Evolutionary conservation across 208 protist species (phyloP).

Genomic region (Leishmania tarentolae): DNA sequence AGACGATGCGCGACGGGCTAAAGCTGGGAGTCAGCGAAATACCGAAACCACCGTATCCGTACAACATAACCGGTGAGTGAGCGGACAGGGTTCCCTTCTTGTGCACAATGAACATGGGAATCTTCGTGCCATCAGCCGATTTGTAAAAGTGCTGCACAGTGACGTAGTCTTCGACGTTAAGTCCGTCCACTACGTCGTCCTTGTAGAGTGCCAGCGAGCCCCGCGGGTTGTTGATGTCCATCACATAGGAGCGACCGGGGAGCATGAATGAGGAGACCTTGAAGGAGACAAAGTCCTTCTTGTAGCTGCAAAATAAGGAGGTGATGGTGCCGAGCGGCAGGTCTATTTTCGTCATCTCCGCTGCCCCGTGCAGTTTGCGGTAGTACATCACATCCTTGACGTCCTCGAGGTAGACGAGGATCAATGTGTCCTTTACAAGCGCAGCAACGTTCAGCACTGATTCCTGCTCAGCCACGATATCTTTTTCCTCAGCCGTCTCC

Average conservation of each 20-base stretch:
- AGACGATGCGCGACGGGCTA: slow-evolving; percentile 71
- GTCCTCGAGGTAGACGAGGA: slow-evolving; percentile 92
- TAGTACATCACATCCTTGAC: slow-evolving; percentile 94
- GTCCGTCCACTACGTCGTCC: slow-evolving; percentile 74
- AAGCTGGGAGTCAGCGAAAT: slow-evolving; percentile 89
- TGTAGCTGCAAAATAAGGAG: slow-evolving; percentile 47
- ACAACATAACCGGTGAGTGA: slow-evolving; percentile 81
- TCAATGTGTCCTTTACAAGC: slow-evolving; percentile 73
- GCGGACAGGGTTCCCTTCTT: slow-evolving; percentile 69
- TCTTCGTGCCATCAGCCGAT: slow-evolving; percentile 89
- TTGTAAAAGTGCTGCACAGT: slow-evolving; percentile 92
- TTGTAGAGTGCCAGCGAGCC: slow-evolving; percentile 64
- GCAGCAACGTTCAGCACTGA: slow-evolving; percentile 68
- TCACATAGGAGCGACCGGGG: slow-evolving; percentile 78
- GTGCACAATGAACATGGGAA: slow-evolving; percentile 95
- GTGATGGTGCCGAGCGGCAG: slow-evolving; percentile 83
- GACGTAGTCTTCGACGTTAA: slow-evolving; percentile 71
- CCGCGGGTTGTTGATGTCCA: slow-evolving; percentile 75
- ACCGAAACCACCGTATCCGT: slow-evolving; percentile 96
- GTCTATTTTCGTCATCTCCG: slow-evolving; percentile 44
- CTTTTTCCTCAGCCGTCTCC: slow-evolving; percentile 36
- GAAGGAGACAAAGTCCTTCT: slow-evolving; percentile 85
- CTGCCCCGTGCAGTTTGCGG: slow-evolving; percentile 41
- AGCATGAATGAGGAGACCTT: slow-evolving; percentile 92
- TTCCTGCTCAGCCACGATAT: slow-evolving; percentile 70